Conservation (phyloP, 306 rosid genomes). For the Cotoneaster glaucophyllus region DNA sequence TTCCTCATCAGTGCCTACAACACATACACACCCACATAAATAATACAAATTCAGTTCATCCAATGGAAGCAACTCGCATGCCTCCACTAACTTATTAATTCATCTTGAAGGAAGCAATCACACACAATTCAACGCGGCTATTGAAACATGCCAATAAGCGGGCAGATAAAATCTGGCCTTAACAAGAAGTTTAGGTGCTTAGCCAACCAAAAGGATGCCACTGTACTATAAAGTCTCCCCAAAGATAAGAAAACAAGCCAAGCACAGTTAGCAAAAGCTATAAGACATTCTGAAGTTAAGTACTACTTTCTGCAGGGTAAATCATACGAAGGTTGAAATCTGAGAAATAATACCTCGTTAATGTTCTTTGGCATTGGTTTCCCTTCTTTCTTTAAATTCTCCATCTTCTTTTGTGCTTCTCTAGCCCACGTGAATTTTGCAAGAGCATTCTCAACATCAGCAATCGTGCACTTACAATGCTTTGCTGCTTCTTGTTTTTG, state of each 20-base stretch:
- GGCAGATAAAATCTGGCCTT: not conserved
- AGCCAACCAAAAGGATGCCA: not conserved
- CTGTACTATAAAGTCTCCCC: not conserved
- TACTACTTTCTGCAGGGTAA: not conserved
- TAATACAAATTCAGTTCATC: not conserved
- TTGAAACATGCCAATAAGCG: not conserved
- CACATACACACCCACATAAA: not conserved
- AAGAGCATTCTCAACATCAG: slow-evolving; percentile 85
- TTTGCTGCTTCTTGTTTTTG: slow-evolving; percentile 86
- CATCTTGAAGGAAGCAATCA: not conserved
- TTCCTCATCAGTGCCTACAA: not conserved
- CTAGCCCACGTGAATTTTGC: slow-evolving; percentile 87
- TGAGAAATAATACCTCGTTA: slow-evolving; percentile 43
- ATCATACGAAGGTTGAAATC: not conserved
- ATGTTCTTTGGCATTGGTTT: slow-evolving; percentile 74
- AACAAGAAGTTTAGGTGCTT: not conserved
- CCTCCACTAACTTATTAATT: not conserved
- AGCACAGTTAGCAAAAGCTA: not conserved
- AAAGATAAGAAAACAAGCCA: not conserved
- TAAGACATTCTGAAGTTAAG: not conserved
- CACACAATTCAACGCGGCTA: not conserved
- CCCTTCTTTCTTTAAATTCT: slow-evolving; percentile 69
- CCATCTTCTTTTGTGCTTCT: slow-evolving; percentile 77
- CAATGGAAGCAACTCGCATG: not conserved
- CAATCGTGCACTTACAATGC: slow-evolving; percentile 61